Evolutionary conservation across 805 yeast genomes (phyloP).

Genomic region (Debaryomyces castellii): DNA sequence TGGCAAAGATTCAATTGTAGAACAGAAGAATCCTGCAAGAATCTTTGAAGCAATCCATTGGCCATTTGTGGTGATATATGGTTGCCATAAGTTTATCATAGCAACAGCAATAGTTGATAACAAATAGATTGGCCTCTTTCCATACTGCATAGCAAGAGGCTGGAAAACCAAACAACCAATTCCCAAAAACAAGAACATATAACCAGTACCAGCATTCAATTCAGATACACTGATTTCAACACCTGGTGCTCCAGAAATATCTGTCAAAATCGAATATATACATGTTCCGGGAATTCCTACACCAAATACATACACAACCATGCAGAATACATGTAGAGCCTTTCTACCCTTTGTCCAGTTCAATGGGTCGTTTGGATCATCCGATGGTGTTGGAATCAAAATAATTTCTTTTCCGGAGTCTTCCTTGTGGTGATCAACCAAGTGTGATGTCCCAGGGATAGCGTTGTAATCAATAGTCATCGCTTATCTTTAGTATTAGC

Average conservation of each 20-base stretch:
- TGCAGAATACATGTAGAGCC: constrained; percentile 41
- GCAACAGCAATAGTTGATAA: constrained; percentile 19
- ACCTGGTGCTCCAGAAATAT: constrained; percentile 19
- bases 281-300: constrained; percentile 28
- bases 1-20: constrained; percentile 48
- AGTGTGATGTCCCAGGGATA: constrained; percentile 6
- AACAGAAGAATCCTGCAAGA: constrained; percentile 27
- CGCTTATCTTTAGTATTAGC: neutral
- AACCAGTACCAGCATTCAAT: constrained; percentile 4
- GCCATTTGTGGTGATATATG: constrained; percentile 11
- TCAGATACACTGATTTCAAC: constrained; percentile 2
- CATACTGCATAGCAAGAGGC: constrained; percentile 51
- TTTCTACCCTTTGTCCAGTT: constrained; percentile 59
- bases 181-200: constrained; percentile 3
- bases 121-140: constrained; percentile 47
- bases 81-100: constrained; percentile 30
- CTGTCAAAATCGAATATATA: constrained; percentile 1
- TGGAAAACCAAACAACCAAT: constrained; percentile 49
- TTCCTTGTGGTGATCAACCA: constrained; percentile 3
- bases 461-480: constrained; percentile 4
- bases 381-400: constrained; percentile 64
- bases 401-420: constrained; percentile 33
- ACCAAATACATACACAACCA: constrained; percentile 32
- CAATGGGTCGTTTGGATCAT: constrained; percentile 69
- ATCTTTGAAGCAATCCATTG: constrained; percentile 37